Evolutionary conservation across 2,329 filamentous ascomycete genomes (phyloP), one percentile per base, ranked within the genome.

Genomic region (Penicillium corylophilum): DNA sequence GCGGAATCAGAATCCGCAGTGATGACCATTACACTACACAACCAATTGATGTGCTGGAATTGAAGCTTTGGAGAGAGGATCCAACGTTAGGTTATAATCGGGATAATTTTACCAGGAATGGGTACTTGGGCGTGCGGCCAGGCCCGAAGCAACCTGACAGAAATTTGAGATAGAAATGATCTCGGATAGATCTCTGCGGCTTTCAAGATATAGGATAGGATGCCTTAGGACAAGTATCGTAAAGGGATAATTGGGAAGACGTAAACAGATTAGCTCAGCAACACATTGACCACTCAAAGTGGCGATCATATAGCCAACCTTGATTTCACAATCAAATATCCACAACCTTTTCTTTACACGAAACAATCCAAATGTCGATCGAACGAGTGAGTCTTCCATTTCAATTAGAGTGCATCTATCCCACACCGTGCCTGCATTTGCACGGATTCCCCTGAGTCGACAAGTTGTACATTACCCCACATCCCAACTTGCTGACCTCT

Each of bases 321-420:
- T 43, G 7, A 50, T 28, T 18, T 26, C 42, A 22, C 36, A 12
- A 26, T 15, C 16, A 36, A 38, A 20, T 18, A 38, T 20, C 35
- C 29, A 18, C 29, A 36, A 43, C 10, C 15, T 12, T n/a, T 38
- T 38, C 35, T 18, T 12, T 20, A 2, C 33, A 42, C n/a, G 4
- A 2, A 41, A 42, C n/a, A 7, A 5, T 26, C 12, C 46, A 63
- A 26, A 64, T 64, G 62, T 44, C 61, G 41, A 50, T 52, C n/a
- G 55, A 57, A 22, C 50, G 62, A 22, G 62, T 64, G 53, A 41
- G 48, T 43, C 13, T 2, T 16, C 13, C 16, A 8, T 13, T 2
- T 31, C 2, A 3, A 28, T 10, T 9, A 3, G 26, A 10, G 26
- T 16, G 9, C 22, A 13, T 1, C 6, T 38, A 13, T 13, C 10